A percentile compares a stretch with the other conserved stretches of the same genome.
Conservation (phyloP, 2,329 filamentous ascomycete genomes). For the Trichoderma asperellum region DNA sequence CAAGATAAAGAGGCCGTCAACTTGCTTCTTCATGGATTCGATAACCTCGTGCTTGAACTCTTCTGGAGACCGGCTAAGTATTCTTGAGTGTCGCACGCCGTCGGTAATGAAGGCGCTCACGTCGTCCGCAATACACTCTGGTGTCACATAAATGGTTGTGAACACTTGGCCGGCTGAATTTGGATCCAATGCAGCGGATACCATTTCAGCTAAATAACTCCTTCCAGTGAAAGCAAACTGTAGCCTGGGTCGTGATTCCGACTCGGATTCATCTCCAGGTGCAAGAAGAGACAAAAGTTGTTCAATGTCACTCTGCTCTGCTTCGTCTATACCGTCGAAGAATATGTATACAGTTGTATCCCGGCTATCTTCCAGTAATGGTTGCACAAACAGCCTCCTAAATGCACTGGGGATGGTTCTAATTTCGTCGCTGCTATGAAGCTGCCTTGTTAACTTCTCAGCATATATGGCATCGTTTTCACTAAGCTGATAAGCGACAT, state of each 20-base stretch:
- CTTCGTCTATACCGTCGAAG: constrained; percentile 53
- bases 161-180: constrained; percentile 39
- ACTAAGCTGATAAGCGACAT: constrained; percentile 53
- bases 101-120: constrained; percentile 49
- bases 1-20: constrained; percentile 54
- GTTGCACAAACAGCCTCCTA: constrained; percentile 46
- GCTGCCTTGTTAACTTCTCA: constrained; percentile 44
- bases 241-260: constrained; percentile 33
- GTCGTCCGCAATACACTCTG: constrained; percentile 48
- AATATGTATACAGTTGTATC: constrained; percentile 48
- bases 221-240: constrained; percentile 49
- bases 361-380: constrained; percentile 41
- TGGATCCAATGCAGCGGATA: constrained; percentile 44
- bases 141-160: constrained; percentile 48
- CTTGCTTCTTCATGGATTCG: constrained; percentile 46
- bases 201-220: constrained; percentile 46
- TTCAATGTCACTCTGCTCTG: constrained; percentile 43
- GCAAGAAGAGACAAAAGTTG: constrained; percentile 45
- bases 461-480: constrained; percentile 51
- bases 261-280: constrained; percentile 32
- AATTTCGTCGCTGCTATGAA: constrained; percentile 47
- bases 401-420: constrained; percentile 51
- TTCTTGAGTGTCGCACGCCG: constrained; percentile 46
- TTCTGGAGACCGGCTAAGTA: constrained; percentile 41
- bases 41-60: constrained; percentile 46